Base-by-base conservation (phyloP, 768 basidiomycete species). In the Xerocomus spinulosus region DNA sequence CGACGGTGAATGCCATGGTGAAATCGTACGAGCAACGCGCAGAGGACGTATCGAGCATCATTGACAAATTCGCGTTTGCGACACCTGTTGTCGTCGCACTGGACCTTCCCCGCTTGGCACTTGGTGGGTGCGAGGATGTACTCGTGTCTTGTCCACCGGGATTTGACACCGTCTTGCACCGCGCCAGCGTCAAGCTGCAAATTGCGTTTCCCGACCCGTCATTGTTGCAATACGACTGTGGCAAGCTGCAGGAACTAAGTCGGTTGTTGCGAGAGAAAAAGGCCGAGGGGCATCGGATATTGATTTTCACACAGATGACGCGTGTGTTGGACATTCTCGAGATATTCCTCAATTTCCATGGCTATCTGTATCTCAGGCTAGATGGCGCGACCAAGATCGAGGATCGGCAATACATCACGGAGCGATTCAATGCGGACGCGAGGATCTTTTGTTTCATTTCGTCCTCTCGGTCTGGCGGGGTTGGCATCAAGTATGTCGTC, bases 281-380 rank as follows among this genome's bases (percentile, higher is more conserved):
- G 61, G 80, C 82, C 0, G 91, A 82, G 6, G 92, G 92, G 0
- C 93, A 96, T 62, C 86, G 94, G 7, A 77, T 89, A 21, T 75
- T 98, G 39, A 94, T 98, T 53, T 98, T 98, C 68, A 97, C 94
- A 0, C 94, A 98, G 60, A 97, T 97, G 94, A 95, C 94, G 25
- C 77, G 78, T 50, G 85, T 98, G 26, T 76, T 98, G 49, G 94
- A 98, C 62, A 91, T 98, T 50, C 77, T 98, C 44, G 94, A 97
- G 64, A 83, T 85, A 15, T 98, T 92, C 67, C 76, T 97, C 49
- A 94, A 87, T 58, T 83, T 92, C 48, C 92, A 93, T 60, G 94
- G 94, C 0, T 88, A 94, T 62, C 79, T 94, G 10, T 98, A 98
- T 66, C 78, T 95, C 17, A 79, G 94, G n/a, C 71, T 98, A 28